Percentiles rank a stretch among this genome's conserved stretches.
These are phyloP conservation scores for Kodamaea leandrae DNA, from an alignment of 805 yeast genomes.

Conservation along the genomic window DNA sequence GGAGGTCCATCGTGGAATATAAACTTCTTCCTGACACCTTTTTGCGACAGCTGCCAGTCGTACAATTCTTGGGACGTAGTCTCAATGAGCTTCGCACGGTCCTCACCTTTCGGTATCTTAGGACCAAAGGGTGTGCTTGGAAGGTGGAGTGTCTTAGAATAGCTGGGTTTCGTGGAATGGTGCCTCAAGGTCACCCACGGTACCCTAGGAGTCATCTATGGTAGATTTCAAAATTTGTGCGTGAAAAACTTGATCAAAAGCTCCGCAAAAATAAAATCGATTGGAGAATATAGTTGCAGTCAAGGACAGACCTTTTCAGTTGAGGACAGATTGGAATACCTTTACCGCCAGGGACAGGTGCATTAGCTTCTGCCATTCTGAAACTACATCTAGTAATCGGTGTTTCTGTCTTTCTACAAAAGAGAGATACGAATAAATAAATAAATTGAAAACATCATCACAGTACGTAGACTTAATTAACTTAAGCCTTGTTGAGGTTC, in stretches of 20 bases:
- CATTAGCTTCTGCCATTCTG: neutral
- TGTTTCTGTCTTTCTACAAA: neutral
- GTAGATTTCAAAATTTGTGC: constrained; percentile 1
- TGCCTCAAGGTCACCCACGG: constrained; percentile 6
- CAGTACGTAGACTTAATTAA: constrained; percentile 5
- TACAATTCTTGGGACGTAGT: constrained; percentile 61
- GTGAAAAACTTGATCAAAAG: neutral
- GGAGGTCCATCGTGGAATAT: constrained; percentile 97
- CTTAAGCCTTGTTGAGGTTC: constrained; percentile 25
- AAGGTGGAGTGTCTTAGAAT: constrained; percentile 53
- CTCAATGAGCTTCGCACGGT: constrained; percentile 41
- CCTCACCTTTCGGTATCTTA: constrained; percentile 49
- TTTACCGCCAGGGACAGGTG: too few species aligned
- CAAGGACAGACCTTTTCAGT: too few species aligned
- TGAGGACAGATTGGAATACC: too few species aligned
- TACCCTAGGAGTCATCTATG: constrained; percentile 4
- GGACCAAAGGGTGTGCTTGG: constrained; percentile 62
- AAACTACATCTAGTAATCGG: neutral
- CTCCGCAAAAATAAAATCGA: neutral
- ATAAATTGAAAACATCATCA: constrained; percentile 11
- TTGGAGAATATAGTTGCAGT: too few species aligned
- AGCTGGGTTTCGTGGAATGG: constrained; percentile 17
- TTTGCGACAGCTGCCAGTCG: constrained; percentile 46
- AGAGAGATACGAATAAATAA: constrained; percentile 11
- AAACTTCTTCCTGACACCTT: constrained; percentile 37